Evolutionary conservation across 23 red algal species (phyloP), one percentile per base, ranked within the genome.

Genomic region (Gracilaria gracilis): DNA sequence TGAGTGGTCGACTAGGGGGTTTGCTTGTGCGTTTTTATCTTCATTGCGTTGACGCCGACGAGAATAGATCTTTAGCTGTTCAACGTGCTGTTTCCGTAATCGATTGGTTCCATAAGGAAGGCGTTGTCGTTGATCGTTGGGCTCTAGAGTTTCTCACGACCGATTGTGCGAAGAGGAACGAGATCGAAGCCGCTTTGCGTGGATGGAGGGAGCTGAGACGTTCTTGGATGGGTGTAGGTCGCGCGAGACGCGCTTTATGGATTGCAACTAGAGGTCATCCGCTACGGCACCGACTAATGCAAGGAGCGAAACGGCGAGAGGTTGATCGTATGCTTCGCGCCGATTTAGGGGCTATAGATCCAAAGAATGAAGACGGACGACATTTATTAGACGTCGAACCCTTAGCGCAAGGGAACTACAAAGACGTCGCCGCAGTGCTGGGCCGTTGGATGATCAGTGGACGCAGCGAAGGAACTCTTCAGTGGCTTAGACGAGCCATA

Each of bases 201-300:
- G 86, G 42, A 51, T 90, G 86, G 86, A 20, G 86, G 73, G 86
- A 90, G 38, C 53, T 90, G 74, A 48, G 86, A 54, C 71, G 86
- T 23, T 72, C 69, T 9, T 90, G 86, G 86, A 64, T 90, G 54
- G 86, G 86, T 39, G 57, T 58, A 21, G 34, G 71, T 72, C 44
- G 74, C 35, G 74, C 55, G 75, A 80, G 74, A 69, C 71, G 69
- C 6, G 74, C 71, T 24, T 72, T 90, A 20, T 80, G 73, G 73
- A 28, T 49, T 15, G 86, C 39, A 27, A 67, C 61, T 54, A n/a
- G 31, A 19, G 75, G 58, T 4, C 64, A 65, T 69, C 34, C 61
- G 32, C 23, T 58, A 46, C 51, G 74, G 39, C 51, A 79, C 5
- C 57, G 58, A 46, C 33, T 59, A 24, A 51, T 72, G 39, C 73